These are phyloP conservation scores for Coemansia sp. DNA, from an alignment of 192 early-diverging fungal species.

Conservation along the genomic window DNA sequence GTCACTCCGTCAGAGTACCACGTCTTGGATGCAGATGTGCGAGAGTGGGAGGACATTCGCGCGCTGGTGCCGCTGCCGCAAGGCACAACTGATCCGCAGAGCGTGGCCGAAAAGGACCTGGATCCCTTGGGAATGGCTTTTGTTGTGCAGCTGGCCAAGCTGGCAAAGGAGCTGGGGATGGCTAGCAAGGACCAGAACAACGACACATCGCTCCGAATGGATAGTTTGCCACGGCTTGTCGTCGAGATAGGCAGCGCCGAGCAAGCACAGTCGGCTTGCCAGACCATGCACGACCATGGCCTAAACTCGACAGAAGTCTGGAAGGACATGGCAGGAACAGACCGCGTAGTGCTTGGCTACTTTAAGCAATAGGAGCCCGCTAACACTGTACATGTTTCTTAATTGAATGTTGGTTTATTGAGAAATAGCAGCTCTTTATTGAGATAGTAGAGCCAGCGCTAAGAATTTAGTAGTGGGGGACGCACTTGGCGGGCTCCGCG, in stretches of 20 bases:
- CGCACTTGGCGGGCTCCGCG: conserved; percentile 24
- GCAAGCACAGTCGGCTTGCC: conserved; percentile 57
- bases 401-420: too few relatives aligned
- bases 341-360: conserved; percentile 62
- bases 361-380: conserved; percentile 16
- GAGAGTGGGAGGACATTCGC: conserved; percentile 80
- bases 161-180: conserved; percentile 17
- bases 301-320: conserved; percentile 63
- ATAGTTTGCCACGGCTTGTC: conserved; percentile 61
- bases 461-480: conserved; percentile 13
- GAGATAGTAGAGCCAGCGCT: too few relatives aligned
- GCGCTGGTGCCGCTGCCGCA: conserved; percentile 60
- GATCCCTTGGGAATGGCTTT: conserved; percentile 31
- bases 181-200: not conserved
- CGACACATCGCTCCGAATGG: too few relatives aligned
- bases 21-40: conserved; percentile 66
- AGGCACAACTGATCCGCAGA: not conserved
- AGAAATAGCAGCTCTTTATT: too few relatives aligned
- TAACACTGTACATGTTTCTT: too few relatives aligned
- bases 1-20: conserved; percentile 68
- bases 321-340: conserved; percentile 74
- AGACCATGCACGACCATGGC: conserved; percentile 53
- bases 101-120: not conserved
- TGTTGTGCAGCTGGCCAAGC: conserved; percentile 24
- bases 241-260: conserved; percentile 79